Conservation (phyloP, 257 asterid genomes). For the Scutellaria minor region DNA sequence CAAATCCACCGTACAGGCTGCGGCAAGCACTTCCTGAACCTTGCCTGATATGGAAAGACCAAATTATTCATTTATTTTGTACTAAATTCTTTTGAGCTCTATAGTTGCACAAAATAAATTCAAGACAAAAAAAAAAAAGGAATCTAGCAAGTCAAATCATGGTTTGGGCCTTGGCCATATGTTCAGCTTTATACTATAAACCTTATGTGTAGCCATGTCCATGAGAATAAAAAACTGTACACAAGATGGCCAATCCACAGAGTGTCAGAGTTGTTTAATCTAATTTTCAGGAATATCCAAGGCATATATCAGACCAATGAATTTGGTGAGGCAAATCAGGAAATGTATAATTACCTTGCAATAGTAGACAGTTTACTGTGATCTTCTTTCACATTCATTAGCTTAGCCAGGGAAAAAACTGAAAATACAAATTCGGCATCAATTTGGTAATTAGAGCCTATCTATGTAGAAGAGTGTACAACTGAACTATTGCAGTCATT, state of each 20-base stretch:
- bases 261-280: constrained; percentile 8
- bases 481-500: constrained; percentile 6
- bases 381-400: constrained; percentile 97
- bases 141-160: not conserved
- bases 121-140: not conserved
- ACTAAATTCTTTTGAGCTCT: constrained; percentile 13
- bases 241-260: not conserved
- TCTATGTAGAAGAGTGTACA: not conserved
- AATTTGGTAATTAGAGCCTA: not conserved
- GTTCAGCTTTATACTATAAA: not conserved
- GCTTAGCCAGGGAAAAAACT: constrained; percentile 94
- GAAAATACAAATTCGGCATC: constrained; percentile 30
- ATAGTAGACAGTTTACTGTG: constrained; percentile 85
- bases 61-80: constrained; percentile 25
- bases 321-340: constrained; percentile 18
- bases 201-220: not conserved
- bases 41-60: constrained; percentile 39
- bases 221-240: not conserved
- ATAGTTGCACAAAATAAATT: not conserved
- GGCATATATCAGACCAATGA: constrained; percentile 18
- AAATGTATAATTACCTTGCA: constrained; percentile 66
- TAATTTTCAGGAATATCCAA: constrained; percentile 6
- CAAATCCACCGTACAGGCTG: constrained; percentile 97
- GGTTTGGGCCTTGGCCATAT: constrained; percentile 1
- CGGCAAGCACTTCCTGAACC: constrained; percentile 99